Percentiles rank a stretch among this genome's conserved stretches.
These are phyloP conservation scores for Cercospora nicotianae DNA, from an alignment of 2,329 filamentous ascomycete genomes.

Conservation along the genomic window DNA sequence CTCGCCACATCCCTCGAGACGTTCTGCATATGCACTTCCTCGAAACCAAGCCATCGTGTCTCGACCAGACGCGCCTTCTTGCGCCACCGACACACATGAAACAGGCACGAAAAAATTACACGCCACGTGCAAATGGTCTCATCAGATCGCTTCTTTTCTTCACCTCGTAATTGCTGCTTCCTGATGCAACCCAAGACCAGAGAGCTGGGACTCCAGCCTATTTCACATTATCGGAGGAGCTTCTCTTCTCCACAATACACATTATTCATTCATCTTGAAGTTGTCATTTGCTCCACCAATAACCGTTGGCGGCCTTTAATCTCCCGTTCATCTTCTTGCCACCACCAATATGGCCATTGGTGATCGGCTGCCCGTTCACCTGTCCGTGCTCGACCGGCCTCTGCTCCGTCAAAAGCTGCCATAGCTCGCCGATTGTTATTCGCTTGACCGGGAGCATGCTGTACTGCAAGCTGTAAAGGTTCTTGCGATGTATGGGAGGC, in stretches of 20 bases:
- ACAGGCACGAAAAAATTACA: not conserved
- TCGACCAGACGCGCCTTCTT: not conserved
- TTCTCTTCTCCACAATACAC: not conserved
- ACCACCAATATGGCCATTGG: conserved; percentile 14
- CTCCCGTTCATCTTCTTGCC: conserved; percentile 20
- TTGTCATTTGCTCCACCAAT: conserved; percentile 36
- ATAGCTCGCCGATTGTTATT: conserved; percentile 80
- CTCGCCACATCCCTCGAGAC: not conserved
- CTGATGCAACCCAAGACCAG: not conserved
- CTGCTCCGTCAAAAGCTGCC: conserved; percentile 50
- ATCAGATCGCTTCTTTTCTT: not conserved
- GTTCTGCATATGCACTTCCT: not conserved
- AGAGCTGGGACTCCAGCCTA: not conserved
- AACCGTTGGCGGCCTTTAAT: conserved; percentile 24
- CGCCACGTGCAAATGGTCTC: not conserved
- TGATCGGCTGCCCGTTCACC: conserved; percentile 28
- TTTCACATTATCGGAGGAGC: not conserved
- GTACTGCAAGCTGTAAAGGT: conserved; percentile 94
- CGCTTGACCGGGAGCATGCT: conserved; percentile 89
- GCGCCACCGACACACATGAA: not conserved
- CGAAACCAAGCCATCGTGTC: not conserved
- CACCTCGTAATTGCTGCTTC: not conserved
- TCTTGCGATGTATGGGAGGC: conserved; percentile 82
- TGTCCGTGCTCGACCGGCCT: conserved; percentile 19
- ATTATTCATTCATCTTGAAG: not conserved